Conservation (phyloP, 2,329 filamentous ascomycete species). For the Botryotinia narcissicola region DNA sequence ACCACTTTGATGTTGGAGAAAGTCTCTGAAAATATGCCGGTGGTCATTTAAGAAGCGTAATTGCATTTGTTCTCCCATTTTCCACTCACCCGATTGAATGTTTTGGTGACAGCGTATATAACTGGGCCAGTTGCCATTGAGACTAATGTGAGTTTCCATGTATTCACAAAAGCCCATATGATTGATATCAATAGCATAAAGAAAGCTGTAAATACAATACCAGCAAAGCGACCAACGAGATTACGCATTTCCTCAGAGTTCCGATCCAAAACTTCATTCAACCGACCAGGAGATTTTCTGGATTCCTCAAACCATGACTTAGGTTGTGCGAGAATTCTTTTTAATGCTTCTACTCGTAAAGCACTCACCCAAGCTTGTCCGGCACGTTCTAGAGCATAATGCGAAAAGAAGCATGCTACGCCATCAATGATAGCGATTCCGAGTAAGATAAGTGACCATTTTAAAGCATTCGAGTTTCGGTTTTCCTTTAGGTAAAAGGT, state of each 20-base stretch:
- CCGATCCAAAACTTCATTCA: constrained; percentile 73
- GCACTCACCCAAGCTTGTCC: constrained; percentile 76
- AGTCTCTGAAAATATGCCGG: constrained; percentile 67
- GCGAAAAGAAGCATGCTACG: constrained; percentile 60
- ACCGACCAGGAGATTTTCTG: constrained; percentile 58
- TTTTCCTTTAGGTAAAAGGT: constrained; percentile 59
- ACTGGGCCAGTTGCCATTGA: constrained; percentile 66
- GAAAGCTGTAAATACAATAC: constrained; percentile 63
- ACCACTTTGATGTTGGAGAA: constrained; percentile 79
- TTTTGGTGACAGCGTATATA: constrained; percentile 62
- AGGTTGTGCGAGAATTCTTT: constrained; percentile 70
- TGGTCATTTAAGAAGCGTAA: constrained; percentile 57
- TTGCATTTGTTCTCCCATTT: constrained; percentile 72
- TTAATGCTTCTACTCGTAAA: constrained; percentile 66
- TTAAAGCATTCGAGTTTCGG: constrained; percentile 28
- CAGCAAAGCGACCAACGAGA: constrained; percentile 73
- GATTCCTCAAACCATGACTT: constrained; percentile 74
- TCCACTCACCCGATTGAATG: constrained; percentile 62
- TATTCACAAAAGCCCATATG: constrained; percentile 69
- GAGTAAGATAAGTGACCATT: constrained; percentile 70
- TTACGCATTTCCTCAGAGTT: constrained; percentile 87
- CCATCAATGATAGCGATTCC: constrained; percentile 67
- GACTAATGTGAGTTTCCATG: constrained; percentile 80
- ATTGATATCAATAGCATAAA: constrained; percentile 69
- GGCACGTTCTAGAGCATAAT: constrained; percentile 68